Evolutionary conservation across 306 rosid genomes (phyloP).

Genomic region (Hippophae tibetana): DNA sequence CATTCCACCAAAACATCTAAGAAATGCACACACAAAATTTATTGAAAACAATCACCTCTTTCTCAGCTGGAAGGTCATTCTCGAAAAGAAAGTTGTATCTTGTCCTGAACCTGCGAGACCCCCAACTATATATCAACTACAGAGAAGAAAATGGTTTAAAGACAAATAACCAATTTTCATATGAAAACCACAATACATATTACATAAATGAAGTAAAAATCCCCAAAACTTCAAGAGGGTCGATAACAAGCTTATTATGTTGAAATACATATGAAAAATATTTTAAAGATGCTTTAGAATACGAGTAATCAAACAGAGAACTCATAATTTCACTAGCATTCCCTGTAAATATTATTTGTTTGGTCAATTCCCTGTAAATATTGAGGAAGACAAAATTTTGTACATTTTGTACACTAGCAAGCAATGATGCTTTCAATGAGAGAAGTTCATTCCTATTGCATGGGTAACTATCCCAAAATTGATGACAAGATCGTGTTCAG

Average conservation of each 20-base stretch:
- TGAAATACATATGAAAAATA: neutral
- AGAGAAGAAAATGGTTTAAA: neutral
- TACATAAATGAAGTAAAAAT: neutral
- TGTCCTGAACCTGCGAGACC: conserved; percentile 61
- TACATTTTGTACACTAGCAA: neutral
- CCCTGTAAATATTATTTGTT: neutral
- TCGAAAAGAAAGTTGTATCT: conserved; percentile 54
- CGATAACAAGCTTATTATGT: too few relatives aligned
- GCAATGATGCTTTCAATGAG: too few relatives aligned
- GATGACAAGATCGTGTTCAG: neutral
- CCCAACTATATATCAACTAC: conserved; percentile 1
- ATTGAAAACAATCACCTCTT: conserved; percentile 36
- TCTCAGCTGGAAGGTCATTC: conserved; percentile 23
- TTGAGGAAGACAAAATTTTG: neutral
- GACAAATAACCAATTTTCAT: conserved; percentile 1
- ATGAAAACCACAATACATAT: neutral
- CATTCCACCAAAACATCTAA: conserved; percentile 4
- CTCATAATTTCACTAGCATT: neutral
- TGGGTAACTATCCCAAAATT: too few relatives aligned
- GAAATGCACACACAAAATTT: conserved; percentile 8
- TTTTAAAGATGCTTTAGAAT: neutral
- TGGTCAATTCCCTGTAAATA: neutral
- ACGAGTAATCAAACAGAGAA: neutral
- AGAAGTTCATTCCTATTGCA: too few relatives aligned
- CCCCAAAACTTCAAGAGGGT: too few relatives aligned